Conservation (phyloP, 192 early-diverging fungal species). For the Backusella westeae region DNA sequence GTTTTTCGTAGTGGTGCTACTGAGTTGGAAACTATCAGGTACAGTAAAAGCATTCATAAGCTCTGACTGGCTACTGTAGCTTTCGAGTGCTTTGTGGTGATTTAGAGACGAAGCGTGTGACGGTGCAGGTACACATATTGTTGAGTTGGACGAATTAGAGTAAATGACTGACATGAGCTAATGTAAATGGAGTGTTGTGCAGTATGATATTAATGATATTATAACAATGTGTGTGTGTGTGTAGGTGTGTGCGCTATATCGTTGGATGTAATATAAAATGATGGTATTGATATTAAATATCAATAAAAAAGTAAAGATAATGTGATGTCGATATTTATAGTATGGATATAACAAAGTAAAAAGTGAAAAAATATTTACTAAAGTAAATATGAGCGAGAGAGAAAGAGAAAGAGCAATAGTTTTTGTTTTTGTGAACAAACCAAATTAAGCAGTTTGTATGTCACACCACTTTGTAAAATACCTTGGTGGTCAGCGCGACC, state of each 20-base stretch:
- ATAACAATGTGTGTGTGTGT: too few relatives aligned
- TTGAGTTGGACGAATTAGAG: constrained; percentile 34
- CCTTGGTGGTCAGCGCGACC: background rate
- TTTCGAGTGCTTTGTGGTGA: background rate
- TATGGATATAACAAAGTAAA: background rate
- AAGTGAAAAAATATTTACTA: background rate
- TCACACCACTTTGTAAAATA: background rate
- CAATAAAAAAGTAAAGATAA: background rate
- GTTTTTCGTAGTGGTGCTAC: background rate
- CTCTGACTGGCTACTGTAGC: background rate
- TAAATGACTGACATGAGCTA: constrained; percentile 52
- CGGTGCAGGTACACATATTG: background rate
- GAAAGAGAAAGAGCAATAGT: background rate
- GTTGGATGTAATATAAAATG: background rate
- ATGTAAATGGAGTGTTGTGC: constrained; percentile 67
- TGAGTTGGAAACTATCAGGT: constrained; percentile 12
- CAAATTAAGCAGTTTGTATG: background rate
- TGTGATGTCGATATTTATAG: background rate
- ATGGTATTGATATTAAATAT: background rate
- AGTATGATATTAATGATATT: background rate
- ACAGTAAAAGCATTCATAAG: constrained; percentile 7
- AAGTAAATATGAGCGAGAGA: background rate
- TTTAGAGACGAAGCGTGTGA: background rate
- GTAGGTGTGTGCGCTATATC: too few relatives aligned
- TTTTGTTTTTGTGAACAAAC: background rate